These are phyloP conservation scores for Colletotrichum musae DNA, from an alignment of 2,329 filamentous ascomycete genomes.

Conservation along the genomic window DNA sequence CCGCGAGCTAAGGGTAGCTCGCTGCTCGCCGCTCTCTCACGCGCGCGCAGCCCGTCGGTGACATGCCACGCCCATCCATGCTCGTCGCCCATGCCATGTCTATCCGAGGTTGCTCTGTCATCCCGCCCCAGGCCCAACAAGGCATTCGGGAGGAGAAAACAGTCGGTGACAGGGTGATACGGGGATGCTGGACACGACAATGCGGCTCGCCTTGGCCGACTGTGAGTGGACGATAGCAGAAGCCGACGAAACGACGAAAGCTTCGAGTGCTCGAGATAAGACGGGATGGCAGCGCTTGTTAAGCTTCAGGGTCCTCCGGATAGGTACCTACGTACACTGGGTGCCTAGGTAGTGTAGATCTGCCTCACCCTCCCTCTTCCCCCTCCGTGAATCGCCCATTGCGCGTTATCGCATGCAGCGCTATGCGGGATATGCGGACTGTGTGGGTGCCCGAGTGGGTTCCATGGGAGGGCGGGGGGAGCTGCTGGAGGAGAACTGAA, in stretches of 20 bases:
- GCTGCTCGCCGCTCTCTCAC: background rate
- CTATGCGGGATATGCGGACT: slow-evolving; percentile 38
- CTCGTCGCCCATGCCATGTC: slow-evolving; percentile 11
- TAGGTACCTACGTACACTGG: background rate
- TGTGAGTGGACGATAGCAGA: slow-evolving; percentile 13
- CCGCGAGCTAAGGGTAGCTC: slow-evolving; percentile 16
- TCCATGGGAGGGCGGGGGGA: background rate
- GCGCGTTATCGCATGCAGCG: slow-evolving; percentile 41
- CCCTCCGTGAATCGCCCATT: slow-evolving; percentile 32
- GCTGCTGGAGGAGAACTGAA: slow-evolving; percentile 25
- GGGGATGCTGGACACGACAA: slow-evolving; percentile 1
- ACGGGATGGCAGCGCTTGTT: slow-evolving; percentile 41
- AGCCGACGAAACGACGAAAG: slow-evolving; percentile 29
- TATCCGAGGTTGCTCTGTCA: slow-evolving; percentile 12
- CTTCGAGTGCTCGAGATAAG: slow-evolving; percentile 39
- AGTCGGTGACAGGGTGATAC: slow-evolving; percentile 6
- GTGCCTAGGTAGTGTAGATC: background rate
- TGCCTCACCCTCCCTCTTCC: slow-evolving; percentile 22
- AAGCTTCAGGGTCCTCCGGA: slow-evolving; percentile 40
- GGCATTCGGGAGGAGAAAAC: background rate
- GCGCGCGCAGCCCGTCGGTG: background rate
- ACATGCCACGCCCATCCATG: slow-evolving; percentile 8
- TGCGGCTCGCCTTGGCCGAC: background rate
- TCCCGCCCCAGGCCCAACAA: background rate
- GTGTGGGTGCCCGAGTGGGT: slow-evolving; percentile 34